Evolutionary conservation across 2,329 filamentous ascomycete species (phyloP).

Genomic region (Ophiosphaerella narmari): DNA sequence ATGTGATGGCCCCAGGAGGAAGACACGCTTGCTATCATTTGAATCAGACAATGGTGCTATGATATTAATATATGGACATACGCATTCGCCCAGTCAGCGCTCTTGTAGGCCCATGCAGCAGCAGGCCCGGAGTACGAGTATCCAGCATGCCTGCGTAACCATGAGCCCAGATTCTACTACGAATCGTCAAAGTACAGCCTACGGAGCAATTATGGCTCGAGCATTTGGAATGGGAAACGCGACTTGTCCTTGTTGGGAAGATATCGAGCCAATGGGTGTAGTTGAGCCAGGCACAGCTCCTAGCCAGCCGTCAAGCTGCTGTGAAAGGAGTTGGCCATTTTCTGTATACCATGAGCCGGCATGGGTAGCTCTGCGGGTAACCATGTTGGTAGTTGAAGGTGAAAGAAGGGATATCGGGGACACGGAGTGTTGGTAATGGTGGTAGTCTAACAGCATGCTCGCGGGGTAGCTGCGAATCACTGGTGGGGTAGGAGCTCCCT

Average conservation of each 20-base stretch:
- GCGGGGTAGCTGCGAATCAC: constrained; percentile 2
- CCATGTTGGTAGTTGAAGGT: constrained; percentile 29
- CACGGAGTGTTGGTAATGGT: background rate
- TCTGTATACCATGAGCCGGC: constrained; percentile 87
- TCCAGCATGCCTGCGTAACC: constrained; percentile 76
- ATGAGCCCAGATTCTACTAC: constrained; percentile 26
- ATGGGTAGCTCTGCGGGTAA: constrained; percentile 67
- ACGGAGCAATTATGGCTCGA: constrained; percentile 91
- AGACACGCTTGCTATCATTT: constrained; percentile 73
- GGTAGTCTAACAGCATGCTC: background rate
- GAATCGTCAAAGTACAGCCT: constrained; percentile 47
- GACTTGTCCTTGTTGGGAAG: constrained; percentile 43
- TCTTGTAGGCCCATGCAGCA: constrained; percentile 93
- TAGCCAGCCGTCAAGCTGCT: constrained; percentile 77
- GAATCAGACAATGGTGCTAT: background rate
- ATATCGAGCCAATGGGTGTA: constrained; percentile 60
- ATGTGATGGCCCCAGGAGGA: constrained; percentile 91
- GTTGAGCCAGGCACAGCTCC: constrained; percentile 69
- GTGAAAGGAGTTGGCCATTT: constrained; percentile 62
- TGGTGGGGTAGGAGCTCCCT: background rate
- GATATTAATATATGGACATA: constrained; percentile 44
- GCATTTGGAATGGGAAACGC: constrained; percentile 73
- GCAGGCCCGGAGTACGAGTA: constrained; percentile 90
- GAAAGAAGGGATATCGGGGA: background rate
- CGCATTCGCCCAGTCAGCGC: constrained; percentile 78